Conservation (phyloP, 768 basidiomycete genomes). For the Paxillus involutus region DNA sequence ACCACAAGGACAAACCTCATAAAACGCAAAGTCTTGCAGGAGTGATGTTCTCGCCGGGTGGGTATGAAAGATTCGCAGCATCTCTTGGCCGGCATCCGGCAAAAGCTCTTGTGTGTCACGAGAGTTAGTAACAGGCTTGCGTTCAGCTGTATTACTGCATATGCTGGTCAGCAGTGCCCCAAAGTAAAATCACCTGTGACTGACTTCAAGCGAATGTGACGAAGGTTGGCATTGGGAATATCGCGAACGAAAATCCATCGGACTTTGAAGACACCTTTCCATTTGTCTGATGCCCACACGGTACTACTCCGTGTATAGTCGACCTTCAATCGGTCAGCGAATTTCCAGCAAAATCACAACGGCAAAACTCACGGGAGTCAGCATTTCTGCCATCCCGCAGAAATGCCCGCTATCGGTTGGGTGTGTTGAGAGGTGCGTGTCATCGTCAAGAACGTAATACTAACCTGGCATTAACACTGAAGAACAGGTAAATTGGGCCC, state of each 20-base stretch:
- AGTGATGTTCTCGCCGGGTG: conserved; percentile 93
- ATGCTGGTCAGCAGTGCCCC: conserved; percentile 11
- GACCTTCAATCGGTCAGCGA: conserved; percentile 44
- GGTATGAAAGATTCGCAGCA: conserved; percentile 92
- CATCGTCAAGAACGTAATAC: neutral
- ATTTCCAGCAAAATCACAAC: neutral
- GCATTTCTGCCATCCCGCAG: conserved; percentile 98
- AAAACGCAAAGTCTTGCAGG: conserved; percentile 90
- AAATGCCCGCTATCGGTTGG: conserved; percentile 76
- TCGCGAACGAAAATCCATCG: conserved; percentile 98
- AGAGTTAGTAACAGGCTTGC: conserved; percentile 97
- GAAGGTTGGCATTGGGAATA: conserved; percentile 84
- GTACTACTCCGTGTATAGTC: conserved; percentile 94
- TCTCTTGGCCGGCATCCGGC: conserved; percentile 94
- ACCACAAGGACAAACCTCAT: conserved; percentile 57
- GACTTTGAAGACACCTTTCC: conserved; percentile 99
- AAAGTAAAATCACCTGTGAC: conserved; percentile 5
- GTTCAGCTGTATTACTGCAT: conserved; percentile 90
- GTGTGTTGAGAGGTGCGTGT: conserved; percentile 2
- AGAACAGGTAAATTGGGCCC: conserved; percentile 97
- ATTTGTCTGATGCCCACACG: conserved; percentile 99
- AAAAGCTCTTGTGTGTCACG: conserved; percentile 97
- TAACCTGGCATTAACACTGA: conserved; percentile 91
- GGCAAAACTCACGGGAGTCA: conserved; percentile 69
- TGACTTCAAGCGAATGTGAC: conserved; percentile 87